These are phyloP conservation scores for Apiospora kogelbergensis DNA, from an alignment of 2,329 filamentous ascomycete genomes.

Conservation along the genomic window DNA sequence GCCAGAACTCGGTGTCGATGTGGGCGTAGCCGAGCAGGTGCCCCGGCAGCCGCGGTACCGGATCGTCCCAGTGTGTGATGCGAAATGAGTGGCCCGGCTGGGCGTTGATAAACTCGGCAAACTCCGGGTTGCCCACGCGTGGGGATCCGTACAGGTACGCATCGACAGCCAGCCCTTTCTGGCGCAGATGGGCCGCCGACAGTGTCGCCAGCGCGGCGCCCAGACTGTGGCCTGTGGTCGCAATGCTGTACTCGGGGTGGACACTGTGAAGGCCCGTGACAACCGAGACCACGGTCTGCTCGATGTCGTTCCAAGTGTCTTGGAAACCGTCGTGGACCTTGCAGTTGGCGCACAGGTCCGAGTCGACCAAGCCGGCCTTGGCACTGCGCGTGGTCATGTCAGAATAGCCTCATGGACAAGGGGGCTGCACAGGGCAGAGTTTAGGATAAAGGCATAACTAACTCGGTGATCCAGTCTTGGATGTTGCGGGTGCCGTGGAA, in stretches of 20 bases:
- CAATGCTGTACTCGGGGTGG: constrained; percentile 23
- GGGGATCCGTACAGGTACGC: constrained; percentile 32
- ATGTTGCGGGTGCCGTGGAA: constrained; percentile 19
- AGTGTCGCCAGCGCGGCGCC: constrained; percentile 30
- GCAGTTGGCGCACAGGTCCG: constrained; percentile 18
- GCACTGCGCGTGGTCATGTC: not conserved
- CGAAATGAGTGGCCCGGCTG: constrained; percentile 13
- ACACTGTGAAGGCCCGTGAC: constrained; percentile 16
- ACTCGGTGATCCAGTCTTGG: constrained; percentile 18
- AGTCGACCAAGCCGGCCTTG: constrained; percentile 16
- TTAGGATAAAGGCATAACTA: not conserved
- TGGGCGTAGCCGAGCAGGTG: constrained; percentile 12
- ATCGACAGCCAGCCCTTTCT: constrained; percentile 20
- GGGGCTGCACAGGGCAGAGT: not conserved
- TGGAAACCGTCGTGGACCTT: constrained; percentile 28
- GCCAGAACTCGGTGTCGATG: constrained; percentile 8
- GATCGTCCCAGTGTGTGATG: constrained; percentile 17
- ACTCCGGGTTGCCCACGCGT: constrained; percentile 26
- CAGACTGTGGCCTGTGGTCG: constrained; percentile 30
- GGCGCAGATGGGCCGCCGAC: constrained; percentile 22
- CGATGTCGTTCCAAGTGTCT: constrained; percentile 17
- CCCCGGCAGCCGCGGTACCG: constrained; percentile 16
- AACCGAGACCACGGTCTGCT: constrained; percentile 17
- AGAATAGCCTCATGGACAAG: not conserved
- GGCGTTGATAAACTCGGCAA: constrained; percentile 27